Evolutionary conservation across 2,329 filamentous ascomycete genomes (phyloP), one percentile per base, ranked within the genome.

Genomic region (Claviceps fusiformis): DNA sequence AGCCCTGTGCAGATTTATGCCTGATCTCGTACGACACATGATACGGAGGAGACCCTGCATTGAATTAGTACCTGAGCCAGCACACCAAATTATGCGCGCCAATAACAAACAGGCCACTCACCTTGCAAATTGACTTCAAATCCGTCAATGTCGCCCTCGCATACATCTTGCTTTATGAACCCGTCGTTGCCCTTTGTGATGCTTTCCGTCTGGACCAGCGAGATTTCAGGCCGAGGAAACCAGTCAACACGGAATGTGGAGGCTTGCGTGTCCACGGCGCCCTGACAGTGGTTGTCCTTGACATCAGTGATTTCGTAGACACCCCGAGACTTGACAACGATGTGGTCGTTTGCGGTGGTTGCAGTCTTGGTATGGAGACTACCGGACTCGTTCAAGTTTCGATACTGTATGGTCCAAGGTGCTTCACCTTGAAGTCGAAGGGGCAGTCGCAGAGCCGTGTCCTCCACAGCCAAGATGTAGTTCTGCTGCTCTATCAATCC

Each of bases 91-190:
- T 27, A 3, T 11, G 10, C 43, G 11, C 11, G 17, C 17, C 35
- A 17, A 17, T 43, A 27, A 7, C 5, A 5, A 5, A 8, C 46
- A 17, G 35, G 5, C 46, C 46, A 66, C 77, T 71, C 79, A 81
- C 89, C 92, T 66, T 80, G 80, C 58, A 98, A 78, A 47, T 79
- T 78, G 54, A 98, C 74, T 64, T 96, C 90, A 55, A 96, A 83
- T 3, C 84, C 83, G 67, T 96, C 92, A 64, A 95, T 87, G 58
- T 97, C 92, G 35, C 92, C 92, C 72, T 98, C 91, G 65, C 93
- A 98, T 35, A 98, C 85, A 58, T 91, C 85, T 46, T 83, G 79
- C 69, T 95, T 95, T 61, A 83, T 67, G 65, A 85, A 87, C 39
- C 76, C 75, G 33, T 75, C 73, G 9, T 73, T 74, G 17, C 75